Evolutionary conservation across 108 stramenopile genomes (phyloP), one percentile per base, ranked within the genome.

Genomic region (Fragilariopsis cylindrus): DNA sequence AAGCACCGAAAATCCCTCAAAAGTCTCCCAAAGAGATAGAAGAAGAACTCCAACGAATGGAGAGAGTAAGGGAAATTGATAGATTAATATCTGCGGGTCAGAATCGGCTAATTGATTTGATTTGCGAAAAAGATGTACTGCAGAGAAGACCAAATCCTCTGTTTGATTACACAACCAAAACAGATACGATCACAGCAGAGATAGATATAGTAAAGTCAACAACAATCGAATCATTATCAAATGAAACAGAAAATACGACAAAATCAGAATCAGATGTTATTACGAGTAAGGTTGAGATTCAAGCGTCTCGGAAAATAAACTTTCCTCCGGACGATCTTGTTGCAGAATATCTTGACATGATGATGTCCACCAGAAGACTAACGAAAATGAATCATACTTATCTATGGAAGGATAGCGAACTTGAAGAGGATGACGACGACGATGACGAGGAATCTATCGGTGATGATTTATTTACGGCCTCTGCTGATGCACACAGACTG

Each of bases 101-200:
- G 62, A 60, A 67, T 16, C 76, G 79, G 5, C 73, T 95, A 41
- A 56, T 84, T 15, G 87, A 93, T 54, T 75, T 96, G 54, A 88
- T 87, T 72, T 90, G 89, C 60, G 90, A 96, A 71, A 92, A 91
- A 63, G 95, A 96, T 82, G 83, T 87, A 45, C 65, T 96, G 55
- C 87, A 91, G 72, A 70, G 79, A 48, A 73, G 88, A n/a, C 92
- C 88, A 43, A 93, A 96, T 76, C 95, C 95, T 41, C 73, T 96
- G 44, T 94, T 83, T 69, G 91, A 96, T 71, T 93, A 93, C 80
- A 91, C 87, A 7, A 85, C 82, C 30, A 30, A 1, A 7, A 64
- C 52, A 12, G 60, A 50, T 39, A 60, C 47, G 11, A 63, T 63
- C 13, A 63, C 7, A 3, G 46, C 42, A 6, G 50, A 71, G 16